Evolutionary conservation across 2,329 filamentous ascomycete genomes (phyloP).

Genomic region (Stemphylium vesicarium): DNA sequence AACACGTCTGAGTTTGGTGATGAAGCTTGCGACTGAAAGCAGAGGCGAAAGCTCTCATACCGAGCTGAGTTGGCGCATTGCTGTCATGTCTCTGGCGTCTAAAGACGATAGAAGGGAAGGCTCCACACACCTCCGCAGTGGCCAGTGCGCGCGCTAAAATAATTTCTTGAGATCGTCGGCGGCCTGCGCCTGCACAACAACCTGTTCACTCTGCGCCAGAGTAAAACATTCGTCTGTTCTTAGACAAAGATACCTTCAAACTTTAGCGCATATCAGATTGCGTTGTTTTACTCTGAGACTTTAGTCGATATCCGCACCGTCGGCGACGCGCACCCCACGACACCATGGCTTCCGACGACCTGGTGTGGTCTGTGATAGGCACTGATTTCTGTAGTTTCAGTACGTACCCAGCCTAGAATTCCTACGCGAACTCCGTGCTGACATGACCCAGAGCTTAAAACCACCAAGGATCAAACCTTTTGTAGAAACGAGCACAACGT

Average conservation of each 20-base stretch:
- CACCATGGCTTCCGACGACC: conserved; percentile 70
- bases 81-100: conserved; percentile 12
- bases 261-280: not conserved
- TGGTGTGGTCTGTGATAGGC: conserved; percentile 90
- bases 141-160: conserved; percentile 16
- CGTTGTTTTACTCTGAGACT: not conserved
- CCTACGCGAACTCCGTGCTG: not conserved
- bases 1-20: not conserved
- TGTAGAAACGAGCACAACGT: conserved; percentile 84
- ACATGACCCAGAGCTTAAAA: conserved; percentile 68
- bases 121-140: conserved; percentile 9
- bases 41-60: conserved; percentile 43
- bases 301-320: not conserved
- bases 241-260: not conserved
- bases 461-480: conserved; percentile 72
- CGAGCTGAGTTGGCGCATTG: conserved; percentile 31
- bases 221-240: not conserved
- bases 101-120: not conserved
- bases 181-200: conserved; percentile 1
- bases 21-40: conserved; percentile 18
- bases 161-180: conserved; percentile 17
- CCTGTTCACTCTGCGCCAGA: conserved; percentile 4
- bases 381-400: conserved; percentile 93
- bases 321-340: conserved; percentile 13
- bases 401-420: not conserved